Conservation (phyloP, 2,329 filamentous ascomycete genomes). For the Cordyceps fumosorosea region DNA sequence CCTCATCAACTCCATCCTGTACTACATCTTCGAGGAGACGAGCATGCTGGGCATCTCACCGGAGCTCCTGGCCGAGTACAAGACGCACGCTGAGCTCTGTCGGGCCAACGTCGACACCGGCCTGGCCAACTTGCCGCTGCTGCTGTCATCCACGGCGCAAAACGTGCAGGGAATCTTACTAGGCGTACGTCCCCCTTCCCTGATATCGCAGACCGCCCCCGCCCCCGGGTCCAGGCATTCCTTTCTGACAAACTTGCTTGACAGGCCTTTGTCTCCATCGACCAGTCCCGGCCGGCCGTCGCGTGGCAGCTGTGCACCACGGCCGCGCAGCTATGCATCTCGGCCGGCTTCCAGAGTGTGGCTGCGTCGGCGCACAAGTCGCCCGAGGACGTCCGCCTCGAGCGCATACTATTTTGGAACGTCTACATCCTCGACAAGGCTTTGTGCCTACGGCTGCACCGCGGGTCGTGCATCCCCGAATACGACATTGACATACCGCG, state of each 20-base stretch:
- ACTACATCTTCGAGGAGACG: conserved; percentile 44
- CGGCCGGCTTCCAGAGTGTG: conserved; percentile 52
- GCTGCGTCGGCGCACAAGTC: conserved; percentile 27
- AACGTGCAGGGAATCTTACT: conserved; percentile 53
- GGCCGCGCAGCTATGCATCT: conserved; percentile 54
- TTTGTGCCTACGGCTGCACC: conserved; percentile 52
- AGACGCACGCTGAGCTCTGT: conserved; percentile 33
- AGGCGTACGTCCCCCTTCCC: conserved; percentile 36
- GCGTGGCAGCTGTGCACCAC: conserved; percentile 55
- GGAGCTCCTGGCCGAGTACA: conserved; percentile 28
- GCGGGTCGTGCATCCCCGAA: conserved; percentile 50
- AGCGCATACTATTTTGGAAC: conserved; percentile 40
- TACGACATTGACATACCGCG: conserved; percentile 50
- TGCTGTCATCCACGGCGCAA: conserved; percentile 46
- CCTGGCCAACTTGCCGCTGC: conserved; percentile 45
- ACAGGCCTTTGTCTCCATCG: conserved; percentile 55
- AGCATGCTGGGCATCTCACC: conserved; percentile 29
- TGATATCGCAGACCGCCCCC: no score
- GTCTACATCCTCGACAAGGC: conserved; percentile 53
- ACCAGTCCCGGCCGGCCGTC: conserved; percentile 54
- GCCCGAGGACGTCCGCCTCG: conserved; percentile 27
- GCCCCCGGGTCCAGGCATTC: neutral
- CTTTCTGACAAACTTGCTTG: neutral
- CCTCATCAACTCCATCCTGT: conserved; percentile 42
- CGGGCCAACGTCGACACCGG: conserved; percentile 44